Evolutionary conservation across 2,329 filamentous ascomycete species (phyloP).

Genomic region (Calonectria montana): DNA sequence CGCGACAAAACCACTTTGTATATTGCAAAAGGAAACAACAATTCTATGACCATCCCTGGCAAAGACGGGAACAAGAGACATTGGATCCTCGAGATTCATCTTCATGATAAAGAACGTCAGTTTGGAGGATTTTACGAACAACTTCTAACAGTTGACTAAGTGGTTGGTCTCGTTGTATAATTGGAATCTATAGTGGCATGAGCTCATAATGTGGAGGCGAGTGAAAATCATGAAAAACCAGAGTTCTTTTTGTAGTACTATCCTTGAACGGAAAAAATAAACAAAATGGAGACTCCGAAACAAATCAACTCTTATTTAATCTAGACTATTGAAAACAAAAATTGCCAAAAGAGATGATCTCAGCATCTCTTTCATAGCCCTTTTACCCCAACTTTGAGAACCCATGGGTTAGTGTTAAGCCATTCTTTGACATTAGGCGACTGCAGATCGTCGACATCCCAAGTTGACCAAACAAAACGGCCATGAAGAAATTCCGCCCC

Average conservation of each 20-base stretch:
- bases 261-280: too few relatives aligned
- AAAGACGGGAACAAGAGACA: conserved; percentile 56
- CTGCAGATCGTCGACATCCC: conserved; percentile 61
- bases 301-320: too few relatives aligned
- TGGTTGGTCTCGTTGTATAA: background rate
- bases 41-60: conserved; percentile 52
- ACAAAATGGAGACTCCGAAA: too few relatives aligned
- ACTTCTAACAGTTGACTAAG: conserved; percentile 39
- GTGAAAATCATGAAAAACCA: too few relatives aligned
- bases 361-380: conserved; percentile 17
- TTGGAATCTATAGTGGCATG: background rate
- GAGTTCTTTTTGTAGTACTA: too few relatives aligned
- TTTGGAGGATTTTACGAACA: conserved; percentile 59
- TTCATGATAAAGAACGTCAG: conserved; percentile 51
- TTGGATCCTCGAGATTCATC: conserved; percentile 64
- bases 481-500: conserved; percentile 59
- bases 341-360: too few relatives aligned
- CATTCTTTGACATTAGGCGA: conserved; percentile 14
- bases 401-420: conserved; percentile 31
- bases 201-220: background rate
- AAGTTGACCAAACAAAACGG: conserved; percentile 61
- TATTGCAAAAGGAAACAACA: conserved; percentile 56
- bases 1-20: conserved; percentile 58
- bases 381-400: conserved; percentile 40
- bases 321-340: too few relatives aligned